Evolutionary conservation across 257 asterid genomes (phyloP).

Genomic region (Forsythia viridissima): DNA sequence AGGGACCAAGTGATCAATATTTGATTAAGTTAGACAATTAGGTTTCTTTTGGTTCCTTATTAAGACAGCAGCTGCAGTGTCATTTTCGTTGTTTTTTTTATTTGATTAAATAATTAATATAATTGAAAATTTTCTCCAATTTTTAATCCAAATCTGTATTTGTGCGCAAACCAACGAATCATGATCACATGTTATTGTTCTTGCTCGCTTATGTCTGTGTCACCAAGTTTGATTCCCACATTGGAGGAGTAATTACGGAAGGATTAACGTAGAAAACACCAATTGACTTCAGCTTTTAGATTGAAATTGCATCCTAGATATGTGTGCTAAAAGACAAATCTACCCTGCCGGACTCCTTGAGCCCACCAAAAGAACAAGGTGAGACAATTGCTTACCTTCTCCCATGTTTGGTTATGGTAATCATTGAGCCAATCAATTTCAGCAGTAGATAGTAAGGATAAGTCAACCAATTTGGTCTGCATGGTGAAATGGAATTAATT

Average conservation of each 20-base stretch:
- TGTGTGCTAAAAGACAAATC: neutral
- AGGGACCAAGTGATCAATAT: too few relatives aligned
- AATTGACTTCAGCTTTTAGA: constrained; percentile 7
- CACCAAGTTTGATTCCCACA: neutral
- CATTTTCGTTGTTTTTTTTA: too few relatives aligned
- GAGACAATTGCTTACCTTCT: constrained; percentile 54
- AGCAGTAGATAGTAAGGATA: constrained; percentile 57
- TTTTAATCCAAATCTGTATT: too few relatives aligned
- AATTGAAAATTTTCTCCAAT: too few relatives aligned
- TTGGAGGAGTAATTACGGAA: neutral
- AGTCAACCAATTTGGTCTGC: constrained; percentile 70
- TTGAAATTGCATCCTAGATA: neutral
- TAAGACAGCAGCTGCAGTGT: too few relatives aligned
- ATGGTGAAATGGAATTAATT: constrained; percentile 9
- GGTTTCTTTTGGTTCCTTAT: too few relatives aligned
- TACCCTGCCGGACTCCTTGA: neutral
- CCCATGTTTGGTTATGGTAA: constrained; percentile 93
- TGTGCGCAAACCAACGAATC: too few relatives aligned
- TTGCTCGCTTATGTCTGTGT: too few relatives aligned
- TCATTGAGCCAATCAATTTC: constrained; percentile 90
- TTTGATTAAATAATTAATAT: too few relatives aligned
- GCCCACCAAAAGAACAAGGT: neutral
- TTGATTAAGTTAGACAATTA: too few relatives aligned
- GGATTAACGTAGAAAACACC: neutral
- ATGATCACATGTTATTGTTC: too few relatives aligned